Conservation (phyloP, 2,329 filamentous ascomycete genomes). For the Neodidymelliopsis sp. region DNA sequence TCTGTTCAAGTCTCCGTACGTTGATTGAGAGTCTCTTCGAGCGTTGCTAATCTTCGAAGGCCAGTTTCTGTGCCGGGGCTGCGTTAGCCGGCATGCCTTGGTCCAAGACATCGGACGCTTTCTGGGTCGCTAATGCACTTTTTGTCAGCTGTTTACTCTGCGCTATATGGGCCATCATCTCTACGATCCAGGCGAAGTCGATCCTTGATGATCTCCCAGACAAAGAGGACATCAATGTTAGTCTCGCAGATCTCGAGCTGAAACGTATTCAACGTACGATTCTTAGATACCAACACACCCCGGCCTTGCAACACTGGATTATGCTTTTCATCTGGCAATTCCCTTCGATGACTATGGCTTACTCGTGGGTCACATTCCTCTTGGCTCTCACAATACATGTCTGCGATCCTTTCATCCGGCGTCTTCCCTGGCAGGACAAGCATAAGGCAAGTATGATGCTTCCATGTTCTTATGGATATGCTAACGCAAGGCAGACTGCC, state of each 20-base stretch:
- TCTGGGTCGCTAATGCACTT: conserved; percentile 34
- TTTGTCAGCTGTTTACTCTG: conserved; percentile 37
- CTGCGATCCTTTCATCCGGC: conserved; percentile 34
- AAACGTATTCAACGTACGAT: conserved; percentile 30
- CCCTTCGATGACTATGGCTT: conserved; percentile 41
- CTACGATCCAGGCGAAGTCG: conserved; percentile 37
- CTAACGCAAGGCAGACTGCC: conserved; percentile 29
- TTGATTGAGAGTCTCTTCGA: not conserved
- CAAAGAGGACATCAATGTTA: conserved; percentile 23
- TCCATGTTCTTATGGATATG: not conserved
- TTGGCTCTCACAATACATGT: conserved; percentile 38
- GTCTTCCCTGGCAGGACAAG: conserved; percentile 26
- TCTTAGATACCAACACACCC: conserved; percentile 32
- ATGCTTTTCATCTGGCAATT: conserved; percentile 45
- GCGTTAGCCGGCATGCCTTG: conserved; percentile 32
- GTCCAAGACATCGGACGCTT: conserved; percentile 21
- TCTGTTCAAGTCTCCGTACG: conserved; percentile 37
- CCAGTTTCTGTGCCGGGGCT: conserved; percentile 40
- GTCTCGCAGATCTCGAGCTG: conserved; percentile 30
- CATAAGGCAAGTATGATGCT: conserved; percentile 23
- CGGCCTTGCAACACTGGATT: conserved; percentile 33
- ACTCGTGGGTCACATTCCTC: conserved; percentile 38
- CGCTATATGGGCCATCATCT: conserved; percentile 40
- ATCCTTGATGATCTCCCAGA: conserved; percentile 38
- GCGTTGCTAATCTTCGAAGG: conserved; percentile 21